These are phyloP conservation scores for Trebouxiophyceae sp. DNA, from an alignment of 163 green algal genomes.

Conservation along the genomic window DNA sequence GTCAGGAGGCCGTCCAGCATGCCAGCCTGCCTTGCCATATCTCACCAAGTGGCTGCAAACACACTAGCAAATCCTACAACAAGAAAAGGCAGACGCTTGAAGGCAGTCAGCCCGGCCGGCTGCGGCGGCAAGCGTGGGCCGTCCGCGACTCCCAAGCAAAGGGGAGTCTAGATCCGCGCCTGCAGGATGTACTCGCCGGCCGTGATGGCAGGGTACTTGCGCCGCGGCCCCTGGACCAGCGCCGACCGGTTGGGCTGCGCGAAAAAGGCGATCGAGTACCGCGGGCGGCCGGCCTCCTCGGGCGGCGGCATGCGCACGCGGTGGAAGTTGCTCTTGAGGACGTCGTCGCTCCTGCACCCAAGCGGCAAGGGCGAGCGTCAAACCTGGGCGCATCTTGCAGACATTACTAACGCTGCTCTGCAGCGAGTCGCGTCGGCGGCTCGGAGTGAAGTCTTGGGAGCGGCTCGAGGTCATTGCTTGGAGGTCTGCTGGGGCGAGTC, in stretches of 20 bases:
- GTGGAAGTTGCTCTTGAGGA: slow-evolving; percentile 11
- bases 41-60: too few relatives aligned
- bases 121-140: neutral
- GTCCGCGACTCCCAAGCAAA: neutral
- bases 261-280: slow-evolving; percentile 7
- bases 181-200: slow-evolving; percentile 1
- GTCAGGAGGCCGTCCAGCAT: too few relatives aligned
- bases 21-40: too few relatives aligned
- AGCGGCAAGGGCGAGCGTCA: neutral
- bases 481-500: too few relatives aligned
- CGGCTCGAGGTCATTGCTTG: neutral
- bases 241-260: neutral
- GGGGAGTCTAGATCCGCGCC: neutral
- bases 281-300: neutral
- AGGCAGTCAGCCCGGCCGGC: neutral
- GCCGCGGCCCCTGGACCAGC: slow-evolving; percentile 9
- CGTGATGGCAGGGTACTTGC: slow-evolving; percentile 13
- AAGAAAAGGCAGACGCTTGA: neutral
- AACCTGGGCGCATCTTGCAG: too few relatives aligned
- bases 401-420: too few relatives aligned
- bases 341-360: slow-evolving; percentile 3
- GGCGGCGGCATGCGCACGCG: slow-evolving; percentile 5
- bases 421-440: too few relatives aligned
- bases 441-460: neutral
- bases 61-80: too few relatives aligned